phyloP scores from a whole-genome alignment of 805 yeast species.

The Ogataea trehaloabstinens region DNA sequence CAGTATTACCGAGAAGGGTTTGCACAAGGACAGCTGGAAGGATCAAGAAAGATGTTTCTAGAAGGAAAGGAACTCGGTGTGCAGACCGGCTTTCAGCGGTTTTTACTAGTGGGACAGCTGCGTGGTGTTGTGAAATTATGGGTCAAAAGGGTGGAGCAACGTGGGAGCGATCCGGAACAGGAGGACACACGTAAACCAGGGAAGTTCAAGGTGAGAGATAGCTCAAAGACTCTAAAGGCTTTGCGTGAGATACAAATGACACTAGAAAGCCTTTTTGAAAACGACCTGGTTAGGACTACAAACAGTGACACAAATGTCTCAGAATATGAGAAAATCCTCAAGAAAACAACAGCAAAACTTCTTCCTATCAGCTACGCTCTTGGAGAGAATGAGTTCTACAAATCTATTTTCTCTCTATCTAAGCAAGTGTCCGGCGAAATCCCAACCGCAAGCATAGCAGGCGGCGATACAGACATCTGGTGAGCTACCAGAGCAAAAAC shows the following conservation, averaged over 20 bases:
- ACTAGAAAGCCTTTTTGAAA: constrained; percentile 20
- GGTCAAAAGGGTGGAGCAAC: constrained; percentile 21
- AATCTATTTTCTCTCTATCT: constrained; percentile 21
- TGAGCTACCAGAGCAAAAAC: too few relatives aligned
- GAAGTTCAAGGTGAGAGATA: constrained; percentile 17
- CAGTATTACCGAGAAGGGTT: constrained; percentile 67
- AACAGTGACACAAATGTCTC: constrained; percentile 30
- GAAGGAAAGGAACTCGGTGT: constrained; percentile 88
- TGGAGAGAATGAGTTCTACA: constrained; percentile 22
- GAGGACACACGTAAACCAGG: constrained; percentile 2
- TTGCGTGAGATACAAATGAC: constrained; percentile 18
- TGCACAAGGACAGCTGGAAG: constrained; percentile 64
- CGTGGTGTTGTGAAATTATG: constrained; percentile 47
- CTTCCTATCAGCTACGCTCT: constrained; percentile 26
- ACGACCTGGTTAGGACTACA: constrained; percentile 16
- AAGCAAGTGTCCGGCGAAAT: constrained; percentile 23
- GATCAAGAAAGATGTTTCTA: constrained; percentile 52
- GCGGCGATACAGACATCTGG: constrained; percentile 30
- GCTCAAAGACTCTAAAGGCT: constrained; percentile 15
- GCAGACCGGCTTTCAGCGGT: constrained; percentile 74
- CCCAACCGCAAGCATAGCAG: constrained; percentile 21
- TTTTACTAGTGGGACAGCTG: constrained; percentile 66
- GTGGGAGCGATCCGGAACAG: constrained; percentile 1
- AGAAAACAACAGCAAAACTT: constrained; percentile 26
- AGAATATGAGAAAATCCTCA: constrained; percentile 26